phyloP scores from a whole-genome alignment of 768 basidiomycete species.

The Crepidotus variabilis region DNA sequence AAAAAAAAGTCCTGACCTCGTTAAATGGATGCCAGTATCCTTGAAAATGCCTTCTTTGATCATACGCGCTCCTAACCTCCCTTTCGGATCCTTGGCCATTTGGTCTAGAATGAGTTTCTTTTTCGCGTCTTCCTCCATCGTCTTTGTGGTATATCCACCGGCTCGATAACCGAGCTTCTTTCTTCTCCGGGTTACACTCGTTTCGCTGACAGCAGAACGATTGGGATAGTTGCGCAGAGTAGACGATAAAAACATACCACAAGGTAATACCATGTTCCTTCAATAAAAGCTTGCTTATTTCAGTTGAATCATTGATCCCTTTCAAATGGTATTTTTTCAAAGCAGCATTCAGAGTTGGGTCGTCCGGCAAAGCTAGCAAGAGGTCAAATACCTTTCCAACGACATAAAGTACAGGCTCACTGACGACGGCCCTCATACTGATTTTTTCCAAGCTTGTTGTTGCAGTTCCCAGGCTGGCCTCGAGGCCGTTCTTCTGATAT shows the following conservation, averaged over 20 bases:
- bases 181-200: slow-evolving; percentile 24
- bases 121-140: slow-evolving; percentile 24
- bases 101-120: slow-evolving; percentile 29
- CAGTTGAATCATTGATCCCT: slow-evolving; percentile 21
- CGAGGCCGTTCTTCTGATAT: too few species aligned
- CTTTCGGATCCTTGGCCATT: slow-evolving; percentile 28
- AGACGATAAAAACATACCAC: slow-evolving; percentile 19
- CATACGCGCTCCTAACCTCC: slow-evolving; percentile 21
- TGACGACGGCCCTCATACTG: slow-evolving; percentile 26
- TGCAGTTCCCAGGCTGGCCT: slow-evolving; percentile 9
- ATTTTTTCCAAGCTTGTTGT: slow-evolving; percentile 23
- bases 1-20: slow-evolving; percentile 13
- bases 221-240: not conserved
- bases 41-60: slow-evolving; percentile 26
- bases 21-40: slow-evolving; percentile 29
- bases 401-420: slow-evolving; percentile 6
- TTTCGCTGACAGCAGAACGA: slow-evolving; percentile 14
- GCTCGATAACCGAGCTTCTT: slow-evolving; percentile 24
- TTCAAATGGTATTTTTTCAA: slow-evolving; percentile 22
- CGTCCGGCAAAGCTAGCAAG: slow-evolving; percentile 18
- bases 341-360: slow-evolving; percentile 13
- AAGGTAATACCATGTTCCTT: slow-evolving; percentile 24
- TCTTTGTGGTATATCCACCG: slow-evolving; percentile 24
- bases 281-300: slow-evolving; percentile 20
- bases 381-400: not conserved